phyloP scores from a whole-genome alignment of 2,329 filamentous ascomycete genomes.

The Hymenotorrendiella dingleyae region DNA sequence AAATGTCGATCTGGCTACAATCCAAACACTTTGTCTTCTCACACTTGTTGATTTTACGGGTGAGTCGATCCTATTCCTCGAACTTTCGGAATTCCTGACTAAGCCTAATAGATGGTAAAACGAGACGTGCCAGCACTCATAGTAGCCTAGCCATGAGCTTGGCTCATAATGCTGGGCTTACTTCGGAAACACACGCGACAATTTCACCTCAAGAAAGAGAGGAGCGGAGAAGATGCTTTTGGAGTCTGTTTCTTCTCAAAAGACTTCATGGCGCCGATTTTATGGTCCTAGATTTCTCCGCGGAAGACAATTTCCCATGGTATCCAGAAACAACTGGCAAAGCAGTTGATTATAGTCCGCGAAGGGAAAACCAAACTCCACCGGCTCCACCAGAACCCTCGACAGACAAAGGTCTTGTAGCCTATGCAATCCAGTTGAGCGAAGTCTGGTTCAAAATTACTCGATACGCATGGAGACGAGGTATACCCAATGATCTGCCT shows the following conservation, averaged over 20 bases:
- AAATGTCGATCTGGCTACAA: constrained; percentile 33
- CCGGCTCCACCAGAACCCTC: constrained; percentile 22
- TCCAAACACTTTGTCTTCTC: constrained; percentile 35
- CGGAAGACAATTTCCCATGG: constrained; percentile 32
- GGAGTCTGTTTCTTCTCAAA: constrained; percentile 31
- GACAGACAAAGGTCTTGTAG: constrained; percentile 36
- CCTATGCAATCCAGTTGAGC: constrained; percentile 40
- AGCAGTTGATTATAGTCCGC: constrained; percentile 9
- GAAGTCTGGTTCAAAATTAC: constrained; percentile 43
- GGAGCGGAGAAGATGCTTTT: constrained; percentile 31
- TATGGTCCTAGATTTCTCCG: constrained; percentile 34
- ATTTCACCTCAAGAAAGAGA: constrained; percentile 20
- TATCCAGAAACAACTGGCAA: constrained; percentile 34
- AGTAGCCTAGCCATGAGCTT: constrained; percentile 40
- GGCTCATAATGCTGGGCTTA: constrained; percentile 39
- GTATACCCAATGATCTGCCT: constrained; percentile 37
- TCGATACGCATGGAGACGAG: constrained; percentile 40
- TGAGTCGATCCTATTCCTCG: too few relatives aligned
- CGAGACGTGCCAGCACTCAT: constrained; percentile 38
- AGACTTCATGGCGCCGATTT: constrained; percentile 33
- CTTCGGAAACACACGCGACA: constrained; percentile 28
- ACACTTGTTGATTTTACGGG: constrained; percentile 35
- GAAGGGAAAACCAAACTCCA: not conserved
- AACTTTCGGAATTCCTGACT: too few relatives aligned
- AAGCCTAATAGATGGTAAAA: constrained; percentile 36